A percentile compares a stretch with the other conserved stretches of the same genome.
Conservation (phyloP, 495 filamentous ascomycete genomes). For the Tuber brumale region DNA sequence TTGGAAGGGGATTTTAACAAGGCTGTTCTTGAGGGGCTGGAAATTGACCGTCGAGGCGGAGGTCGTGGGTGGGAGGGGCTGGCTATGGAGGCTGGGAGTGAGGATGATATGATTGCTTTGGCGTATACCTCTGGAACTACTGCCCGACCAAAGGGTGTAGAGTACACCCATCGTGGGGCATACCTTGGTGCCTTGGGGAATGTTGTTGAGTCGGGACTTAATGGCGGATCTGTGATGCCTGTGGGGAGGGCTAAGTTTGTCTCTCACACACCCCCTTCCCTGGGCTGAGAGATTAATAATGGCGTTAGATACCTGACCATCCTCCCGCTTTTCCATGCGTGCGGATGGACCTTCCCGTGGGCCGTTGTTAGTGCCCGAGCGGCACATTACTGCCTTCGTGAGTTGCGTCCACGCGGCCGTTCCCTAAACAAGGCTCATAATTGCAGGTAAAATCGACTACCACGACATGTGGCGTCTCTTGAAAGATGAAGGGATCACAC, state of each 20-base stretch:
- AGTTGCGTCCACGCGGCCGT: not conserved
- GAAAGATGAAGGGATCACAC: conserved; percentile 76
- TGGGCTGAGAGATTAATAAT: conserved; percentile 2
- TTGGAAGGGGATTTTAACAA: conserved; percentile 74
- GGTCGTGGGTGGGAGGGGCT: conserved; percentile 70
- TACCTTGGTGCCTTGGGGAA: conserved; percentile 84
- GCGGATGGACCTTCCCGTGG: conserved; percentile 85
- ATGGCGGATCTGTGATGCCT: conserved; percentile 45
- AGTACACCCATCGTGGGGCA: conserved; percentile 78
- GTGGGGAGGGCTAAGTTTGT: conserved; percentile 34
- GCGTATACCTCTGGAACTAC: conserved; percentile 94
- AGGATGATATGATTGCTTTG: conserved; percentile 75
- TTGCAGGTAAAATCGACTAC: conserved; percentile 72
- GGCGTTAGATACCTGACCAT: conserved; percentile 39
- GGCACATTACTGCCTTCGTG: conserved; percentile 84
- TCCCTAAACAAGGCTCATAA: not conserved
- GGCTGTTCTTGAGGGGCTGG: conserved; percentile 72
- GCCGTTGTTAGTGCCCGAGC: conserved; percentile 83
- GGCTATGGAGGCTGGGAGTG: conserved; percentile 58
- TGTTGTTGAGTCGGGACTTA: conserved; percentile 80
- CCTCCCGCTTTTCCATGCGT: conserved; percentile 66
- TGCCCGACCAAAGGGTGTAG: conserved; percentile 83
- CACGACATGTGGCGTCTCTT: conserved; percentile 81
- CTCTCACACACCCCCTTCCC: not conserved
- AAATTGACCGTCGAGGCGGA: conserved; percentile 58